These are phyloP conservation scores for Cyberlindnera amylophila DNA, from an alignment of 805 yeast species.

Conservation along the genomic window DNA sequence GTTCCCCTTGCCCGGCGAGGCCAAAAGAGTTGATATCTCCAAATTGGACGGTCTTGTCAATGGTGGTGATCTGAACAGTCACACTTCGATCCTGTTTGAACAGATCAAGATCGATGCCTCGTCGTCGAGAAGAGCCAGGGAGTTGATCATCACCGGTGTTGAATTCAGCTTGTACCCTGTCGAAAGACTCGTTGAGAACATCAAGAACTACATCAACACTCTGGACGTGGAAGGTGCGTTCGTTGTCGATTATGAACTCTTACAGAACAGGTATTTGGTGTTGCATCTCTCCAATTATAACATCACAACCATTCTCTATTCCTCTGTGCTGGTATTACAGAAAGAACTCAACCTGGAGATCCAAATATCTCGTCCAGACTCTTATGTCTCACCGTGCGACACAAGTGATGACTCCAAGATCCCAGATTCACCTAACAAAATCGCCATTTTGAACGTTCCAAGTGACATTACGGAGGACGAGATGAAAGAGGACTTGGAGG, in stretches of 20 bases:
- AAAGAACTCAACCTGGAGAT: conserved; percentile 31
- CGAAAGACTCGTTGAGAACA: conserved; percentile 39
- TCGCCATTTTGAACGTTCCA: conserved; percentile 45
- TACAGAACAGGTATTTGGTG: conserved; percentile 37
- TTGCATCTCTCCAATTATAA: conserved; percentile 48
- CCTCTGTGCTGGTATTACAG: conserved; percentile 38
- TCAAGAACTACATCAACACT: conserved; percentile 42
- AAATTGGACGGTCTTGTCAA: conserved; percentile 30
- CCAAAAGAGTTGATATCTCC: conserved; percentile 32
- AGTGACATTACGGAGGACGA: conserved; percentile 39
- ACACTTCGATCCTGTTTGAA: conserved; percentile 33
- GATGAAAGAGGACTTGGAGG: conserved; percentile 38
- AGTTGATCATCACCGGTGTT: conserved; percentile 29
- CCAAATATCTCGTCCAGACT: conserved; percentile 40
- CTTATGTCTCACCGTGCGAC: conserved; percentile 36
- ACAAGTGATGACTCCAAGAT: conserved; percentile 1
- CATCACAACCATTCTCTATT: conserved; percentile 52
- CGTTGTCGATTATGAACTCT: conserved; percentile 31
- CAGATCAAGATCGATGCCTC: conserved; percentile 28
- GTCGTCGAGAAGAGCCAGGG: conserved; percentile 27
- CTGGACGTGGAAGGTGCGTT: conserved; percentile 41
- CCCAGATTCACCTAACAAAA: conserved; percentile 42
- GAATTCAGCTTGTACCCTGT: conserved; percentile 29
- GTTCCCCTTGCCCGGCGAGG: conserved; percentile 71
- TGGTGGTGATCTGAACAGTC: conserved; percentile 28